A percentile compares a stretch with the other conserved stretches of the same genome.
phyloP scores from a whole-genome alignment of 441 rosid species.

The Erodium chrysanthum region DNA sequence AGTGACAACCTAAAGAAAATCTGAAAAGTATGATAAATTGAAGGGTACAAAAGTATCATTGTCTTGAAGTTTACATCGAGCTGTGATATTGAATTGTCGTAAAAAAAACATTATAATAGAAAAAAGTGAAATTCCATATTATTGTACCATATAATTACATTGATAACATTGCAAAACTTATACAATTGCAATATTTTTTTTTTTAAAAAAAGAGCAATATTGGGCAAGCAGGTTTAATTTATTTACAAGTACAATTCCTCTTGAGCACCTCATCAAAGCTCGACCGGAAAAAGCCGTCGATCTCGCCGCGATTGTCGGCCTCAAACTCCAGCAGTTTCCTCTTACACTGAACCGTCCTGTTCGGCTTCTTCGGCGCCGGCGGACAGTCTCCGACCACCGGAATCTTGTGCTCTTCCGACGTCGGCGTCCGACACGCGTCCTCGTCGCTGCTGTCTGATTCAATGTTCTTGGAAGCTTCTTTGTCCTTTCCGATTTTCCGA shows the following conservation, averaged over 20 bases:
- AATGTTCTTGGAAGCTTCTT: not conserved
- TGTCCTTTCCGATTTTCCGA: not conserved
- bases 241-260: not conserved
- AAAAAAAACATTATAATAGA: no score
- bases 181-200: no score
- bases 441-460: not conserved
- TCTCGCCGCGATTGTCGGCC: constrained; percentile 2
- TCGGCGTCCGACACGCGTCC: constrained; percentile 14
- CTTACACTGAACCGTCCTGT: constrained; percentile 5
- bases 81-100: no score
- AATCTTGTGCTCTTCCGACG: constrained; percentile 11
- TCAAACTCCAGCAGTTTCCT: constrained; percentile 17
- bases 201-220: no score
- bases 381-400: constrained; percentile 14
- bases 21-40: no score
- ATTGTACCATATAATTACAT: not conserved
- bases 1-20: no score
- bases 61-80: no score
- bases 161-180: no score
- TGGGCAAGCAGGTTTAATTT: not conserved
- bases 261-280: not conserved
- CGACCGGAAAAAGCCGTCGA: constrained; percentile 11
- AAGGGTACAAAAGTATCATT: no score
- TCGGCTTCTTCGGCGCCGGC: constrained; percentile 18
- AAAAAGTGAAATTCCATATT: not conserved